Evolutionary conservation across 371 early-diverging fungal species (phyloP).

Genomic region (Zychaea mexicana): DNA sequence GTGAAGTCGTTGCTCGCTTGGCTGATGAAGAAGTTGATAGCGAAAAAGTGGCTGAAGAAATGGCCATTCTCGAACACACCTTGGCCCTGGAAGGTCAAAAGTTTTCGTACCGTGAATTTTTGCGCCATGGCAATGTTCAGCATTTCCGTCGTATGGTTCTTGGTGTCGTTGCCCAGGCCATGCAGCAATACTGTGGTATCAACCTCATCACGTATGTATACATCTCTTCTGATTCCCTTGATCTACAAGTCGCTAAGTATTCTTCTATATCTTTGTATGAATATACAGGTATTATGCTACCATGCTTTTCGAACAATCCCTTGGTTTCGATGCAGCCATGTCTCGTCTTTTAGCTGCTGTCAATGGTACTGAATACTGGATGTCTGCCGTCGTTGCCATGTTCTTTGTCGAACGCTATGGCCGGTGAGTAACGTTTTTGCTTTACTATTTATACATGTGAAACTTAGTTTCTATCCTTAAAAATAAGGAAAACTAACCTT

Average conservation of each 20-base stretch:
- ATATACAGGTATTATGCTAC: conserved; percentile 15
- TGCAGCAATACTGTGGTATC: conserved; percentile 51
- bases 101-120: conserved; percentile 39
- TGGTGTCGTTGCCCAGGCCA: conserved; percentile 45
- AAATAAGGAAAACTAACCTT: neutral
- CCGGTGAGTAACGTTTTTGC: conserved; percentile 4
- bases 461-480: neutral
- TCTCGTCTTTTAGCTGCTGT: conserved; percentile 19
- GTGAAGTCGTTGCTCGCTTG: conserved; percentile 42
- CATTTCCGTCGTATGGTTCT: conserved; percentile 45
- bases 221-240: neutral
- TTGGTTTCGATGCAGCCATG: conserved; percentile 21
- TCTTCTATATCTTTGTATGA: neutral
- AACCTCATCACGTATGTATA: conserved; percentile 31
- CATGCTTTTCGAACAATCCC: conserved; percentile 16
- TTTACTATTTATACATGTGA: neutral
- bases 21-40: conserved; percentile 33
- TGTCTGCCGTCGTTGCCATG: conserved; percentile 24
- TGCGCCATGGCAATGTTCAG: conserved; percentile 40
- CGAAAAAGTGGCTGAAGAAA: conserved; percentile 35
- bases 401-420: conserved; percentile 18
- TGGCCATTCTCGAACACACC: conserved; percentile 47
- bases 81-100: conserved; percentile 27
- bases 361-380: conserved; percentile 23
- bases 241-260: neutral